Evolutionary conservation across 2,329 filamentous ascomycete species (phyloP).

Genomic region (Capronia coronata): DNA sequence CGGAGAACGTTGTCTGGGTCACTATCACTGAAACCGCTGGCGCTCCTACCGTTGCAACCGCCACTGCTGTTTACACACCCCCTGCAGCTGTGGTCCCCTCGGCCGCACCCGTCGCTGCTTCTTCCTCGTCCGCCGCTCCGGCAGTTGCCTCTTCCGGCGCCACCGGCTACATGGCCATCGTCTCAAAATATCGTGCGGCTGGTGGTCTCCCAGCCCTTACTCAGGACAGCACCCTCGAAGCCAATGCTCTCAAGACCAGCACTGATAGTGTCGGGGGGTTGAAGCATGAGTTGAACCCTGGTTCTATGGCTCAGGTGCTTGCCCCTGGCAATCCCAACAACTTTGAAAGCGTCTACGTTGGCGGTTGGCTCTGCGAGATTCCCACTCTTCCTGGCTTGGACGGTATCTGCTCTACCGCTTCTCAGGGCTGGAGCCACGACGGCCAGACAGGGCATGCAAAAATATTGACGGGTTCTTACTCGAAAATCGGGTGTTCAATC

Average conservation of each 20-base stretch:
- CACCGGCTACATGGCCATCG: conserved; percentile 22
- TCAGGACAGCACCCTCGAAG: conserved; percentile 21
- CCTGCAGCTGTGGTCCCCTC: conserved; percentile 31
- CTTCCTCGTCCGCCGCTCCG: too few relatives aligned
- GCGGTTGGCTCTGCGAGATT: conserved; percentile 29
- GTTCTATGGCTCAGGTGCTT: conserved; percentile 27
- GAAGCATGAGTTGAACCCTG: conserved; percentile 27
- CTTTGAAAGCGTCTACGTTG: conserved; percentile 27
- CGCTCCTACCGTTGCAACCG: conserved; percentile 2
- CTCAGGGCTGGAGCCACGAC: conserved; percentile 25
- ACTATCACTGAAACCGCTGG: conserved; percentile 13
- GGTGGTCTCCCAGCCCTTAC: conserved; percentile 19
- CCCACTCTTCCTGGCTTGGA: conserved; percentile 21
- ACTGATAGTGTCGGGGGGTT: conserved; percentile 20
- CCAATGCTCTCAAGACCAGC: conserved; percentile 26
- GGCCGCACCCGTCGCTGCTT: conserved; percentile 48
- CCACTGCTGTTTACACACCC: background rate
- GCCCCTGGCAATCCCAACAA: conserved; percentile 23
- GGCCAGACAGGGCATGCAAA: conserved; percentile 26
- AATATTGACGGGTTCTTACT: conserved; percentile 20
- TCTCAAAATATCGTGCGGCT: conserved; percentile 21
- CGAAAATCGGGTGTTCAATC: conserved; percentile 16
- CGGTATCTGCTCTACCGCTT: conserved; percentile 22
- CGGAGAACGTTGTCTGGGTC: conserved; percentile 6
- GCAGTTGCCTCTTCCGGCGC: background rate